Evolutionary conservation across 345 rosid genomes (phyloP), one percentile per base, ranked within the genome.

Genomic region (Acer campestre): DNA sequence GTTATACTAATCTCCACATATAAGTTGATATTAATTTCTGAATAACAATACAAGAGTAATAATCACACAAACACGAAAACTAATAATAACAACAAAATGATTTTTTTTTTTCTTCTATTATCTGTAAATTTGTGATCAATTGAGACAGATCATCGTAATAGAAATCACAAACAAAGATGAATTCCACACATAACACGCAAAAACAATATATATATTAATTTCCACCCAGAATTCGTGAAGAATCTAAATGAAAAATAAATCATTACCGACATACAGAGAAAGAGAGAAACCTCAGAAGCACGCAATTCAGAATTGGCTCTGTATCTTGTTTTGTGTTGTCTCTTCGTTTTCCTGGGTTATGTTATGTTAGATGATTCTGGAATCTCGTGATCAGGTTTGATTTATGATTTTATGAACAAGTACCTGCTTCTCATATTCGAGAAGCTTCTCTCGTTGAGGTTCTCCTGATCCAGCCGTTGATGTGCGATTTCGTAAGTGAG

Each of bases 361-460:
- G 16, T 16, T 1, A 13, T 0, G 14, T 35, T 22, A 17, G 58
- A 53, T 16, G 58, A 53, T 53, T 7, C 48, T 58, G 20, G 13
- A 31, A 13, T 22, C 40, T 73, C 27, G 46, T 44, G 17, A 10
- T 27, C 1, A 42, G 10, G 10, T 42, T 7, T 49, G 55, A 35
- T 4, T 35, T 35, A 35, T 35, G 38, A 35, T 3, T 4, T 35
- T 35, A 35, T 35, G 38, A 35, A 35, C 6, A 49, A 14, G 55
- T 49, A 2, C 58, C 38, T 55, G 44, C 63, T 14, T 13, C 63
- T 17, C 18, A 25, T n/a, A 16, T 7, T 75, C 76, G 16, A 64
- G 79, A 70, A 80, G 62, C 76, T 75, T 80, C 79, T 10, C 56
- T 5, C 25, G 59, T 20, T 10, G 17, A 29, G 25, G 27, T n/a